These are phyloP conservation scores for Penicillium coprophilum DNA, from an alignment of 495 filamentous ascomycete genomes.

Conservation along the genomic window DNA sequence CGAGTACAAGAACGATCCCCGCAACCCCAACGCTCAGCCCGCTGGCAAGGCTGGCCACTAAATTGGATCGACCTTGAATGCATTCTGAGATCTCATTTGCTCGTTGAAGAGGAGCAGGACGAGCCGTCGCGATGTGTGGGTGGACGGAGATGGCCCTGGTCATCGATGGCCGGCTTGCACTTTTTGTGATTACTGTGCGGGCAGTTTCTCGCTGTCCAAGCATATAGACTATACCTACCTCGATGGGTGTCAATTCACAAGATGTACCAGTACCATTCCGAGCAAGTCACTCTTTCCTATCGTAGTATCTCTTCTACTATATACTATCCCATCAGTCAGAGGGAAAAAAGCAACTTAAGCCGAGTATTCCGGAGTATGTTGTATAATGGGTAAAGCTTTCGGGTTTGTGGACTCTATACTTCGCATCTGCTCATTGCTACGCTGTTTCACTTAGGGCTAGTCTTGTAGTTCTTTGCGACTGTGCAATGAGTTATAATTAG, in stretches of 20 bases:
- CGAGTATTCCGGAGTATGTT: not conserved
- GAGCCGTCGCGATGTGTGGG: slow-evolving; percentile 15
- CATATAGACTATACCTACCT: slow-evolving; percentile 45
- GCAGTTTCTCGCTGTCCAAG: slow-evolving; percentile 44
- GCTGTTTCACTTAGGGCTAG: not conserved
- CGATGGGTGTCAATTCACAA: slow-evolving; percentile 42
- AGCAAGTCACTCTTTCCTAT: not conserved
- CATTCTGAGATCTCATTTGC: slow-evolving; percentile 20
- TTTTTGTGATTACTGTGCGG: slow-evolving; percentile 32
- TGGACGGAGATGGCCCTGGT: slow-evolving; percentile 22
- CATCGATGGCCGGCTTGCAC: slow-evolving; percentile 24
- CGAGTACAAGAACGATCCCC: slow-evolving; percentile 94
- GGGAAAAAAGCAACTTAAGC: not conserved
- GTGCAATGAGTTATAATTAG: not conserved
- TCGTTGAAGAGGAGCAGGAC: slow-evolving; percentile 17
- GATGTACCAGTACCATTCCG: slow-evolving; percentile 39
- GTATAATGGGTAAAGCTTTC: not conserved
- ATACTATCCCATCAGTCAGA: not conserved
- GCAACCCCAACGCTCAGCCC: slow-evolving; percentile 71
- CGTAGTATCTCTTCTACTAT: not conserved
- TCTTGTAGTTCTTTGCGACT: not conserved
- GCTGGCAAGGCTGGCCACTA: slow-evolving; percentile 46
- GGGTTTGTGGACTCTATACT: slow-evolving; percentile 1
- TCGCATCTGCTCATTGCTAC: not conserved
- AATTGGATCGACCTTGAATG: slow-evolving; percentile 24